A percentile compares a stretch with the other conserved stretches of the same genome.
Conservation (phyloP, 768 basidiomycete species). For the Hemileccinum impolitum region DNA sequence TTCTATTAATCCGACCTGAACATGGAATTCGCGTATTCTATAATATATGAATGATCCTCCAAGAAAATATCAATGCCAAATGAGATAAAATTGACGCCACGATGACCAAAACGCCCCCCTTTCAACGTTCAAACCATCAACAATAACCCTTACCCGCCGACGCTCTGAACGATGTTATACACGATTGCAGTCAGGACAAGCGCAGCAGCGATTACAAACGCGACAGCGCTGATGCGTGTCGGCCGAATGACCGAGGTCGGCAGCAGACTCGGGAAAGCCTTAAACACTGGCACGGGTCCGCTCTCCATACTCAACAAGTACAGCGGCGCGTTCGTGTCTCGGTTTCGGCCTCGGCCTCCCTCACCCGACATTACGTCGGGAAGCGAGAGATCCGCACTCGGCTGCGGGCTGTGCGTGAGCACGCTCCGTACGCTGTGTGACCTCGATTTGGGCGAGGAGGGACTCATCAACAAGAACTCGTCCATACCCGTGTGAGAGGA, state of each 20-base stretch:
- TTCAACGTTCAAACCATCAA: too few relatives aligned
- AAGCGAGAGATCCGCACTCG: not conserved
- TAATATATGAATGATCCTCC: too few relatives aligned
- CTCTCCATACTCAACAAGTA: too few relatives aligned
- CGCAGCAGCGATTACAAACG: slow-evolving; percentile 1
- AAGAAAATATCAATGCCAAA: too few relatives aligned
- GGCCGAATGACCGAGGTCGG: slow-evolving; percentile 4
- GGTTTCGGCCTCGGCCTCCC: too few relatives aligned
- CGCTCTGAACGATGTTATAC: slow-evolving; percentile 12
- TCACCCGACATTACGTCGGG: not conserved
- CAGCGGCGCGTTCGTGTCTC: too few relatives aligned
- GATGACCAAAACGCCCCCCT: too few relatives aligned
- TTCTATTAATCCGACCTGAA: too few relatives aligned
- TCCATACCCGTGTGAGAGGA: slow-evolving; percentile 12
- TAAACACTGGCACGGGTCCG: slow-evolving; percentile 8
- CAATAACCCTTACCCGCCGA: not conserved
- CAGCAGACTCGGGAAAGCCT: slow-evolving; percentile 14
- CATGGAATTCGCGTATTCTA: too few relatives aligned
- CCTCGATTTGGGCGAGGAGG: slow-evolving; percentile 1
- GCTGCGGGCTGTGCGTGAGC: slow-evolving; percentile 3
- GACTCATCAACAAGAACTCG: too few relatives aligned
- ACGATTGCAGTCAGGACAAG: slow-evolving; percentile 19
- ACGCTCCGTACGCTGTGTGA: slow-evolving; percentile 6
- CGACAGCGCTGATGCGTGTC: slow-evolving; percentile 11
- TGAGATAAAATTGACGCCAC: too few relatives aligned